A percentile compares a stretch with the other conserved stretches of the same genome.
Conservation (phyloP, 345 rosid species). For the Gossypioides kirkii region DNA sequence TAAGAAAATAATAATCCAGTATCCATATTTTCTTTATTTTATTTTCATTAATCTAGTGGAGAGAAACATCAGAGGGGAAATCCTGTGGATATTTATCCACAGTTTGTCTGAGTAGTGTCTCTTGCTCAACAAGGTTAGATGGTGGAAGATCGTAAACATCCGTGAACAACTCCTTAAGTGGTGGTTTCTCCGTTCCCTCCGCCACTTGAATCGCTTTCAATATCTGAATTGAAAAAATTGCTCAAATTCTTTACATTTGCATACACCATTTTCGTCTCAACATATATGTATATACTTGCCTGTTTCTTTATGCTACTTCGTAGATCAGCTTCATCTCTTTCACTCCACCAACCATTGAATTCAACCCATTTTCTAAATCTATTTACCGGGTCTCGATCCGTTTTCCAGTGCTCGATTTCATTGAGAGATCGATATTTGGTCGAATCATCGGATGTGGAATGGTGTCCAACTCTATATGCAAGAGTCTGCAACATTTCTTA, state of each 20-base stretch:
- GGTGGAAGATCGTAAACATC: constrained; percentile 66
- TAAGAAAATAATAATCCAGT: no score
- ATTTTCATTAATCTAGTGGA: background rate
- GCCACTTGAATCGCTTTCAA: constrained; percentile 64
- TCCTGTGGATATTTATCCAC: constrained; percentile 43
- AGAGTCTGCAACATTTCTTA: constrained; percentile 34
- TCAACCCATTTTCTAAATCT: constrained; percentile 63
- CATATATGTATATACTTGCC: constrained; percentile 21
- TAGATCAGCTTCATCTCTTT: constrained; percentile 46
- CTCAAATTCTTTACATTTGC: background rate
- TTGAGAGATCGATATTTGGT: constrained; percentile 57
- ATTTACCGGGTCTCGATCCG: constrained; percentile 55
- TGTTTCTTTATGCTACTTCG: constrained; percentile 46
- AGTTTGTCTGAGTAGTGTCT: constrained; percentile 42
- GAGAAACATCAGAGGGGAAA: constrained; percentile 53
- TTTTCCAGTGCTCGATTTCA: constrained; percentile 73
- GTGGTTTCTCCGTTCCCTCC: constrained; percentile 55
- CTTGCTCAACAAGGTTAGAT: constrained; percentile 55
- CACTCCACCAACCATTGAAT: constrained; percentile 74
- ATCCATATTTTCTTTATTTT: no score
- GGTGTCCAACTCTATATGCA: constrained; percentile 76
- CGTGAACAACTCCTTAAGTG: constrained; percentile 45
- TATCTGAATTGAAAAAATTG: constrained; percentile 26
- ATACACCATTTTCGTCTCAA: background rate
- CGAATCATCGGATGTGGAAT: constrained; percentile 87